Percentiles rank a stretch among this genome's conserved stretches.
Conservation (phyloP, 1,284 basidiomycete species). For the Trichosporon sp. region DNA sequence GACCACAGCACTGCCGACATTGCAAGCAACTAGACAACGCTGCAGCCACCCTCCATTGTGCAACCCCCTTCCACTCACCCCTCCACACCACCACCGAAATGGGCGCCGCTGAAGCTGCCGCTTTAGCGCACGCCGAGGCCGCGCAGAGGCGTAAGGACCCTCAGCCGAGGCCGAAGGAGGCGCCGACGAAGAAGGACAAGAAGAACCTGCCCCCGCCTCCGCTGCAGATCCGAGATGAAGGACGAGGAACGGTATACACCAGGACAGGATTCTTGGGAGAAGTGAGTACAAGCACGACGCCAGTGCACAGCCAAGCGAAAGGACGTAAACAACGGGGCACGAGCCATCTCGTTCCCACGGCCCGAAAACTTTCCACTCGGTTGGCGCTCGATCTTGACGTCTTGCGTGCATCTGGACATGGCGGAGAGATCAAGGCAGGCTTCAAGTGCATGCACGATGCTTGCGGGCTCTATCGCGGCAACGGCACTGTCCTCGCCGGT, state of each 20-base stretch:
- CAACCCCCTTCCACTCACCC: background rate
- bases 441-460: background rate
- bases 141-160: constrained; percentile 18
- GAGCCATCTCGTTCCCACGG: constrained; percentile 6
- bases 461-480: background rate
- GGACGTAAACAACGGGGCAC: constrained; percentile 20
- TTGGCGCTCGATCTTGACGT: background rate
- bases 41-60: background rate
- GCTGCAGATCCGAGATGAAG: constrained; percentile 73
- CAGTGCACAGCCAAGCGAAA: background rate
- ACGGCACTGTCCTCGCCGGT: background rate
- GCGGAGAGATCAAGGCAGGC: background rate
- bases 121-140: constrained; percentile 20
- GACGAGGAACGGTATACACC: constrained; percentile 64
- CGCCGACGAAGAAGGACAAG: constrained; percentile 39
- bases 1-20: background rate
- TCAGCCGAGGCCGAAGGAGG: constrained; percentile 17
- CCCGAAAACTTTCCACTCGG: background rate
- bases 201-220: constrained; percentile 80
- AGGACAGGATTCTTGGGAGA: constrained; percentile 82
- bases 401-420: background rate
- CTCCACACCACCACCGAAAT: background rate
- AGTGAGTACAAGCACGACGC: constrained; percentile 60
- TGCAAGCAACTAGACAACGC: too few species aligned
- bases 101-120: constrained; percentile 18